A percentile compares a stretch with the other conserved stretches of the same genome.
Evolutionary conservation across 768 basidiomycete genomes (phyloP).

Genomic region (Boletus eberwhitei): DNA sequence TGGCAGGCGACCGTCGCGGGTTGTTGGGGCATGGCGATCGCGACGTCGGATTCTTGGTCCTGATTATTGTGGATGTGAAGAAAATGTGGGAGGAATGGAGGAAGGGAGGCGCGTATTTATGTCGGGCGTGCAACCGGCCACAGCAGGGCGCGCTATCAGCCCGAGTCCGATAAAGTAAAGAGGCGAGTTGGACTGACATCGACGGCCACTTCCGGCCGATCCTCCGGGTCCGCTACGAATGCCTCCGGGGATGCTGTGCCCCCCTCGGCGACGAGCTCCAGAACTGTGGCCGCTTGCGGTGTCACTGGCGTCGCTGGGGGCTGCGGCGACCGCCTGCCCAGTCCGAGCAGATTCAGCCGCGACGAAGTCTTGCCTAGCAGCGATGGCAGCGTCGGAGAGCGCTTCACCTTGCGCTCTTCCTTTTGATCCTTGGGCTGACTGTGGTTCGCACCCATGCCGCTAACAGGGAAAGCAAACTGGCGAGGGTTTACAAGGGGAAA

Average conservation of each 20-base stretch:
- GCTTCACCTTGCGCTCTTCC: conserved; percentile 24
- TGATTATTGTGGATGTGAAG: conserved; percentile 9
- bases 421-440: conserved; percentile 24
- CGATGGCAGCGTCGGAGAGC: conserved; percentile 22
- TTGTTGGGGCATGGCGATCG: conserved; percentile 28
- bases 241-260: conserved; percentile 26
- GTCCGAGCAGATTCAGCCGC: conserved; percentile 26
- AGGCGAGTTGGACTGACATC: conserved; percentile 7
- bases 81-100: background rate
- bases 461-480: background rate
- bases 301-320: conserved; percentile 27
- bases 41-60: conserved; percentile 12
- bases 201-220: conserved; percentile 26
- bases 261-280: conserved; percentile 12
- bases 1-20: conserved; percentile 45
- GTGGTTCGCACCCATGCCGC: conserved; percentile 26
- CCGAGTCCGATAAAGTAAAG: background rate
- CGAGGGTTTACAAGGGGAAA: background rate
- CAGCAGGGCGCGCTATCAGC: conserved; percentile 16
- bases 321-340: conserved; percentile 31
- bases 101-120: conserved; percentile 16
- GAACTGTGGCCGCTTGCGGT: conserved; percentile 7
- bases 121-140: conserved; percentile 3
- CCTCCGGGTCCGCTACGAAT: conserved; percentile 18
- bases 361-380: conserved; percentile 27